Evolutionary conservation across 2,329 filamentous ascomycete species (phyloP), one percentile per base, ranked within the genome.

Genomic region (Ascochyta rabiei): DNA sequence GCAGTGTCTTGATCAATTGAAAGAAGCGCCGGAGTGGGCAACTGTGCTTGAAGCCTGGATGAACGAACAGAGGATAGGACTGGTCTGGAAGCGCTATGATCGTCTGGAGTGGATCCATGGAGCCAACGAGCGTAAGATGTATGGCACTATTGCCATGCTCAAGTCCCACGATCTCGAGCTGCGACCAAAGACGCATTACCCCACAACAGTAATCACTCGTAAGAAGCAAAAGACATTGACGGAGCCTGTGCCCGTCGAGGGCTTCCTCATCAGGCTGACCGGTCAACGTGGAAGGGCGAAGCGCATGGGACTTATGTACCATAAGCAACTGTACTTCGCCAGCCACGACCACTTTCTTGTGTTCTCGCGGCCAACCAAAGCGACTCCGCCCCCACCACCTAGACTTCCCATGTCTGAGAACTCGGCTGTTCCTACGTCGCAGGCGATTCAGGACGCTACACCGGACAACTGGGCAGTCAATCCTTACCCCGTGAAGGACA

Each of bases 81-180:
- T 89, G 42, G 86, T 85, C 3, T 89, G 86, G 86, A 87, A 86
- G 70, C 79, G 86, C 40, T 89, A 89, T 65, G 86, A 89, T 64
- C 80, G 86, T 21, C 75, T 89, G 15, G 86, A 89, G 72, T 89
- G 86, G 86, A 78, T 89, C 4, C 81, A 87, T 69, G 86, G 86
- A 15, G 77, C 78, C 10, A 86, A 87, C 48, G 86, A 89, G 67
- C 81, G 85, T 60, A 84, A 83, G 56, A 89, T 89, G 86, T 88
- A 88, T 59, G 86, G 86, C 31, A 83, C 85, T 0, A 84, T 89
- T 59, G 86, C 84, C 28, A 88, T 89, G 86, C 78, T 84, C 59
- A 82, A 80, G 44, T 85, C 86, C 2, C 86, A 89, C 66, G 86
- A 89, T 45, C 80, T 89, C 15, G 86, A 89, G 68, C 70, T 89